Evolutionary conservation across 225 moss, liverwort and hornwort genomes (phyloP).

Genomic region (Sphagnum contortum): DNA sequence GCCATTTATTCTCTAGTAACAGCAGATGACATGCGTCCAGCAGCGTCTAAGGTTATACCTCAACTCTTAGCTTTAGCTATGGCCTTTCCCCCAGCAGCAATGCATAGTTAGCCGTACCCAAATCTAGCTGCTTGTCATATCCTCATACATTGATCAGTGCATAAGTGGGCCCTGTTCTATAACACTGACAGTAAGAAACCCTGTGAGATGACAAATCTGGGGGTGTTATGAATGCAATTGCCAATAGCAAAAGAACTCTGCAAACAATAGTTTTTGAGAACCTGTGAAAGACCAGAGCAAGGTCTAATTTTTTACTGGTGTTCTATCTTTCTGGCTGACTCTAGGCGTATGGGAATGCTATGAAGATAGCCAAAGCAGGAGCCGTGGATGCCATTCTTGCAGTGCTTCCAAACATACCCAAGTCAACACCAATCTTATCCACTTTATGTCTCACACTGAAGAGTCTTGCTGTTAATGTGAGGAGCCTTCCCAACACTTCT

Average conservation of each 20-base stretch:
- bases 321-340: background rate
- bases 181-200: too few relatives aligned
- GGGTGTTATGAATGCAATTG: too few relatives aligned
- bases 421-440: constrained; percentile 53
- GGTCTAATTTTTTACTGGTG: too few relatives aligned
- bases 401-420: constrained; percentile 49
- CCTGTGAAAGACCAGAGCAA: too few relatives aligned
- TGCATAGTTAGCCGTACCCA: too few relatives aligned
- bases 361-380: constrained; percentile 89
- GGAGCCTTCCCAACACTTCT: constrained; percentile 2
- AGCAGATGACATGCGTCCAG: constrained; percentile 83
- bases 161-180: too few relatives aligned
- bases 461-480: constrained; percentile 86
- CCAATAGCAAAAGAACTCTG: too few relatives aligned
- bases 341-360: constrained; percentile 82
- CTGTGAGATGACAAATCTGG: too few relatives aligned
- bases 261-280: too few relatives aligned
- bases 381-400: constrained; percentile 69
- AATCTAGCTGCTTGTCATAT: background rate
- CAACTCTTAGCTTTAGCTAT: background rate
- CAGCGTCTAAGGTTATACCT: constrained; percentile 62
- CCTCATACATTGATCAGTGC: background rate
- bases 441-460: constrained; percentile 74
- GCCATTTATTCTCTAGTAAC: constrained; percentile 71
- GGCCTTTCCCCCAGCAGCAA: too few relatives aligned